These are phyloP conservation scores for Suillus hirtellus DNA, from an alignment of 768 basidiomycete genomes.

Conservation along the genomic window DNA sequence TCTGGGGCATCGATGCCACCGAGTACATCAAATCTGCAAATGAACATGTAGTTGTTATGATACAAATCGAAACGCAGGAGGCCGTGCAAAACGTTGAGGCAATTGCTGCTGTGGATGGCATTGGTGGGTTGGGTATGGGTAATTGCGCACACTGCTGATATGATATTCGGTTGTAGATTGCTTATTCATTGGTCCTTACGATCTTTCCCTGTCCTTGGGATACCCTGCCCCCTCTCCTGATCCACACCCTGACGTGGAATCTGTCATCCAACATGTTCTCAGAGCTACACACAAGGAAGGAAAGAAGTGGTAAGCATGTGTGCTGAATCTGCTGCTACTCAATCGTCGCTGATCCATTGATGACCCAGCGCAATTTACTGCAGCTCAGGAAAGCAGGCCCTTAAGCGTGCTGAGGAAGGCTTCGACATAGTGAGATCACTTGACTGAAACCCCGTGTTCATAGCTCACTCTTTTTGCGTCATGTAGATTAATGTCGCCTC, in stretches of 20 bases:
- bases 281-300: constrained; percentile 48
- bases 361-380: constrained; percentile 48
- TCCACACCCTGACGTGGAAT: constrained; percentile 64
- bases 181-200: constrained; percentile 67
- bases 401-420: constrained; percentile 46
- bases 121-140: constrained; percentile 41
- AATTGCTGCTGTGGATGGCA: constrained; percentile 61
- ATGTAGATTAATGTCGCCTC: constrained; percentile 50
- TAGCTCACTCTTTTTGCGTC: constrained; percentile 4
- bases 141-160: background rate
- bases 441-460: constrained; percentile 17
- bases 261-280: constrained; percentile 55
- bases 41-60: constrained; percentile 52
- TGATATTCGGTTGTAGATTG: constrained; percentile 39
- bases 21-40: constrained; percentile 62
- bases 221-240: constrained; percentile 62
- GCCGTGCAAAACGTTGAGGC: constrained; percentile 58
- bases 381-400: constrained; percentile 44
- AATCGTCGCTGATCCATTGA: background rate
- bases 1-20: constrained; percentile 51
- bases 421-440: constrained; percentile 50
- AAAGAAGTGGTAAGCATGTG: constrained; percentile 61
- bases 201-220: constrained; percentile 63
- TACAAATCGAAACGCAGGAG: constrained; percentile 68
- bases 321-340: background rate